These are phyloP conservation scores for Yarrowia deformans DNA, from an alignment of 805 yeast genomes.

Conservation along the genomic window DNA sequence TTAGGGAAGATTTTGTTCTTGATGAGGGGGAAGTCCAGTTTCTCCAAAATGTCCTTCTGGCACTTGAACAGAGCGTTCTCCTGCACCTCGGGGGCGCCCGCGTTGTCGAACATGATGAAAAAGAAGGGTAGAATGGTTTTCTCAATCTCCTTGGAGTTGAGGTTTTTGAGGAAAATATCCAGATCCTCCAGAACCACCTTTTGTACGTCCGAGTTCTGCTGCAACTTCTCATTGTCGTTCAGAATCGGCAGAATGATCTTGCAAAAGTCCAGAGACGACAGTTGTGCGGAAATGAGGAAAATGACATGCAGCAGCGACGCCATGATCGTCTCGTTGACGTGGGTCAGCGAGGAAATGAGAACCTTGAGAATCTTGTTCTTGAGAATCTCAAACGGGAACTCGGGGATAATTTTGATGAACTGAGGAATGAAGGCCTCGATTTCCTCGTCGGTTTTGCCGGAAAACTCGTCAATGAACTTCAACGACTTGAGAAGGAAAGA, in stretches of 20 bases:
- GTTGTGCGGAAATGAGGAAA: conserved; percentile 54
- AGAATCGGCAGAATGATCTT: conserved; percentile 65
- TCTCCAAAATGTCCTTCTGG: conserved; percentile 52
- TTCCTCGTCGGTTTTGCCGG: conserved; percentile 74
- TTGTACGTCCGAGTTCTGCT: conserved; percentile 54
- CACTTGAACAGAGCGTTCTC: conserved; percentile 59
- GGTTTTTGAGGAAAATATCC: conserved; percentile 56
- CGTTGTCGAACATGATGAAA: conserved; percentile 49
- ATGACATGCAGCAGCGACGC: conserved; percentile 62
- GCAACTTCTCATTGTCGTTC: conserved; percentile 49
- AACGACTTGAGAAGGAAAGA: conserved; percentile 82
- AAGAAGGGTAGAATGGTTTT: conserved; percentile 57
- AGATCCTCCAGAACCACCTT: conserved; percentile 59
- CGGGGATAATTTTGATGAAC: conserved; percentile 59
- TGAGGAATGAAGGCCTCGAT: conserved; percentile 73
- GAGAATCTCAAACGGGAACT: conserved; percentile 65
- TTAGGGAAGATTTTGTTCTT: conserved; percentile 80
- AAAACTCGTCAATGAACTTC: conserved; percentile 80
- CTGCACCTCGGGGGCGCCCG: conserved; percentile 55
- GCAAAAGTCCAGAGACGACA: conserved; percentile 66
- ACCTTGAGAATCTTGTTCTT: conserved; percentile 79
- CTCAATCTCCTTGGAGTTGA: conserved; percentile 62
- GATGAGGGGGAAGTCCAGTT: conserved; percentile 70
- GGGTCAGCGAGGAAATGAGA: conserved; percentile 59
- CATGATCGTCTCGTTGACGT: conserved; percentile 53